Evolutionary conservation across 768 basidiomycete genomes (phyloP).

Genomic region (Leccinum broughii): DNA sequence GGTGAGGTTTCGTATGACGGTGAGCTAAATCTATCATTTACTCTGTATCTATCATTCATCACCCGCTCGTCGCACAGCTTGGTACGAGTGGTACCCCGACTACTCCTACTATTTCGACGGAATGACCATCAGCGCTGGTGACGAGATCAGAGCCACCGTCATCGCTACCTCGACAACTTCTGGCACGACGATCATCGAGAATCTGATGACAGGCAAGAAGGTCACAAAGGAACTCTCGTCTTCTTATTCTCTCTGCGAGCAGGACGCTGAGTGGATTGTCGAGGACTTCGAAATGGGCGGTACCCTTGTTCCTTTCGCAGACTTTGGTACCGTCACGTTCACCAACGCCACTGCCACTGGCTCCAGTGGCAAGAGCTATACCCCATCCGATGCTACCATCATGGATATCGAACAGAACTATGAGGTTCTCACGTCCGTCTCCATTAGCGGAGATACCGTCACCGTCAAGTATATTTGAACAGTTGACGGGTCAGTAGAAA

Average conservation of each 20-base stretch:
- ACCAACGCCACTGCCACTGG: neutral
- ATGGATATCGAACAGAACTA: too few species aligned
- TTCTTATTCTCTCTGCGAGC: neutral
- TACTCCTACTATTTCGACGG: neutral
- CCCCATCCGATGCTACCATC: neutral
- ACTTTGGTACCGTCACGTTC: neutral
- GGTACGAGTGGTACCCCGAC: neutral
- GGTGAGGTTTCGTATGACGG: neutral
- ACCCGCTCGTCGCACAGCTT: neutral
- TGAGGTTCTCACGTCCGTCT: too few species aligned
- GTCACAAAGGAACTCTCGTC: neutral
- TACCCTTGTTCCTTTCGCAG: neutral
- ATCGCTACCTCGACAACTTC: neutral
- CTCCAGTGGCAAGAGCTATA: neutral
- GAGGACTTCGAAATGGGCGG: neutral
- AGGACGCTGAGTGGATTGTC: neutral
- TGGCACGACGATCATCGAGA: neutral
- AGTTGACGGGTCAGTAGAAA: too few species aligned
- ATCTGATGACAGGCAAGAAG: neutral
- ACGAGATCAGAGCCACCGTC: neutral
- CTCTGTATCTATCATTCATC: neutral
- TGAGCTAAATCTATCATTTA: neutral
- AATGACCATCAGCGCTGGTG: neutral
- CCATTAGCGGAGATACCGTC: too few species aligned
- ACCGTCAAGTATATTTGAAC: too few species aligned